phyloP scores from a whole-genome alignment of 805 yeast species.

The Naumovozyma dairenensis region DNA sequence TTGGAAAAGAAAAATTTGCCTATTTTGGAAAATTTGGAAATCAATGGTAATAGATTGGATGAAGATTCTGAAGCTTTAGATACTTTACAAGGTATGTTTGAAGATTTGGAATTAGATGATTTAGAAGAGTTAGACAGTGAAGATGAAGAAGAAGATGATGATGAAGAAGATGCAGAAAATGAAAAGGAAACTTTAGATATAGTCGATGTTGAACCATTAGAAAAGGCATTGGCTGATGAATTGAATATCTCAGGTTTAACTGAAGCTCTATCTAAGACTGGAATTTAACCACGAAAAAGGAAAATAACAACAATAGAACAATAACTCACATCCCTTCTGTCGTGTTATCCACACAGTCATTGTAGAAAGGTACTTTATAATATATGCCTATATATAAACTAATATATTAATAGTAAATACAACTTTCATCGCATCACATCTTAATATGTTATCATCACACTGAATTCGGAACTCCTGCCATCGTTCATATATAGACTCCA shows the following conservation, averaged over 20 bases:
- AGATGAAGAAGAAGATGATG: constrained; percentile 38
- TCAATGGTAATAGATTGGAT: constrained; percentile 87
- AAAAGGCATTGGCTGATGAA: constrained; percentile 34
- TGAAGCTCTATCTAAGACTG: constrained; percentile 46
- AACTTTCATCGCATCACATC: too few relatives aligned
- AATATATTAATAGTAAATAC: too few relatives aligned
- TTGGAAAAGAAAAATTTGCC: constrained; percentile 50
- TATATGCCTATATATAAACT: not conserved
- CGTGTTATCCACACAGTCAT: too few relatives aligned
- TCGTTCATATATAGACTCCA: too few relatives aligned
- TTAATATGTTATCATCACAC: too few relatives aligned
- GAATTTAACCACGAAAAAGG: constrained; percentile 27
- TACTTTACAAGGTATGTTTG: constrained; percentile 52
- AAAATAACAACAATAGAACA: not conserved
- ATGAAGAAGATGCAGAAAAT: constrained; percentile 31
- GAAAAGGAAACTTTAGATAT: constrained; percentile 39
- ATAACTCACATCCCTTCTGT: not conserved
- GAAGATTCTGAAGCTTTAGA: constrained; percentile 74
- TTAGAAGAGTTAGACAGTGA: constrained; percentile 70
- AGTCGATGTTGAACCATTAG: constrained; percentile 35
- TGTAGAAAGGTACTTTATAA: too few relatives aligned
- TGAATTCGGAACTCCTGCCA: too few relatives aligned
- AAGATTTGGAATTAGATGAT: constrained; percentile 87
- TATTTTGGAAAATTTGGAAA: constrained; percentile 55
- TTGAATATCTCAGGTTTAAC: constrained; percentile 38